Evolutionary conservation across 257 asterid genomes (phyloP).

Genomic region (Leptodermis oblonga): DNA sequence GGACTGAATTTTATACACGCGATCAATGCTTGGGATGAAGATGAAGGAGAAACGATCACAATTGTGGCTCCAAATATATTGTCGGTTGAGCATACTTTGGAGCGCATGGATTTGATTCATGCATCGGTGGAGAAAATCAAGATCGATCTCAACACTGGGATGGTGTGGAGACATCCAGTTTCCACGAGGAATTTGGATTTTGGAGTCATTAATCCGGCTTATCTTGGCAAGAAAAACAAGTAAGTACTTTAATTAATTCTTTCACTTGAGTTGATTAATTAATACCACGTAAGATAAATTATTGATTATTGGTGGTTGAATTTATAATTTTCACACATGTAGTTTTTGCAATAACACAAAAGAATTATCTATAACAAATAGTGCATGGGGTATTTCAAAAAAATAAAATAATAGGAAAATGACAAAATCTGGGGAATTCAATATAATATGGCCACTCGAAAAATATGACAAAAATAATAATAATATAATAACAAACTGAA

Average conservation of each 20-base stretch:
- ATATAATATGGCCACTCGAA: no score
- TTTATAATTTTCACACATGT: no score
- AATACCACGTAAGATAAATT: no score
- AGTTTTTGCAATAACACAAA: no score
- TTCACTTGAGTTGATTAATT: background rate
- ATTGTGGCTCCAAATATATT: constrained; percentile 66
- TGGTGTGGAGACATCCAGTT: constrained; percentile 51
- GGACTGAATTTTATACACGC: constrained; percentile 57
- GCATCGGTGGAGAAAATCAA: constrained; percentile 64
- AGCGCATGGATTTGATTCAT: constrained; percentile 63
- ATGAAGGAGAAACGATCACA: constrained; percentile 50
- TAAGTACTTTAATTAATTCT: constrained; percentile 15
- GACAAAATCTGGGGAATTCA: no score
- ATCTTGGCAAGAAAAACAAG: constrained; percentile 49
- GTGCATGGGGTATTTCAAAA: no score
- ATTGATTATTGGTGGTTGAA: no score
- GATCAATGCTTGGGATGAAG: constrained; percentile 85
- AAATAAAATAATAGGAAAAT: no score
- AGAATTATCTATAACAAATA: no score
- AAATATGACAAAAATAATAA: no score
- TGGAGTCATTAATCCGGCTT: constrained; percentile 66
- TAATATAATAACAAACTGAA: no score
- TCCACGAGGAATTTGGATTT: constrained; percentile 68
- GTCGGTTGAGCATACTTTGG: constrained; percentile 64
- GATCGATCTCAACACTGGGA: constrained; percentile 50